A percentile compares a stretch with the other conserved stretches of the same genome.
phyloP scores from a whole-genome alignment of 2,329 filamentous ascomycete genomes.

The Botrytis tulipae region DNA sequence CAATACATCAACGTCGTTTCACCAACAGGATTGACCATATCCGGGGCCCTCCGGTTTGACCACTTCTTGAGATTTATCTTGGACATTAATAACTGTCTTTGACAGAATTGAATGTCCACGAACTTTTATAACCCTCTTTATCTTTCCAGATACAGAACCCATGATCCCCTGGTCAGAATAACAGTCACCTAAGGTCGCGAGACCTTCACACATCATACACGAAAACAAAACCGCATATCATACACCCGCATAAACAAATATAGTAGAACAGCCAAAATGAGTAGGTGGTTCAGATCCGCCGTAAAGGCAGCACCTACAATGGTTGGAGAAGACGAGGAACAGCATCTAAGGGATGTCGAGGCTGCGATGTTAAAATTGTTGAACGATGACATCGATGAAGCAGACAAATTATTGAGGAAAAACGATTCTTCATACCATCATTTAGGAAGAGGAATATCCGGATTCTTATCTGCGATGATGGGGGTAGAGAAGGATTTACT shows the following conservation, averaged over 20 bases:
- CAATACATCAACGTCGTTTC: background rate
- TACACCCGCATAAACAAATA: conserved; percentile 3
- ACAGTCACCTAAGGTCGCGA: background rate
- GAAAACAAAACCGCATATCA: background rate
- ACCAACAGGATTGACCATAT: conserved; percentile 4
- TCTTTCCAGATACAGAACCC: background rate
- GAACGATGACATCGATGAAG: conserved; percentile 85
- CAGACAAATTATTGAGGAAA: conserved; percentile 68
- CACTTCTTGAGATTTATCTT: background rate
- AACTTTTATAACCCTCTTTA: background rate
- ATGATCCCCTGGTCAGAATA: background rate
- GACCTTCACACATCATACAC: background rate
- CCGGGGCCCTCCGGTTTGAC: background rate
- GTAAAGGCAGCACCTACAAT: conserved; percentile 30
- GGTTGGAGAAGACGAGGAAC: conserved; percentile 46
- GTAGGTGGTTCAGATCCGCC: conserved; percentile 36
- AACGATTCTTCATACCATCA: conserved; percentile 84
- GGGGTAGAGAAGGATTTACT: conserved; percentile 92
- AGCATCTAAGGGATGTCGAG: conserved; percentile 60
- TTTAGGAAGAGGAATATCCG: conserved; percentile 76
- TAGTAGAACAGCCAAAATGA: conserved; percentile 31
- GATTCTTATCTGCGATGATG: conserved; percentile 81
- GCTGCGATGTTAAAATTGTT: conserved; percentile 70
- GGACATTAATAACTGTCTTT: background rate
- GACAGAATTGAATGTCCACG: background rate